Percentiles rank a stretch among this genome's conserved stretches.
Evolutionary conservation across 345 rosid genomes (phyloP).

Genomic region (Corchorus olitorius): DNA sequence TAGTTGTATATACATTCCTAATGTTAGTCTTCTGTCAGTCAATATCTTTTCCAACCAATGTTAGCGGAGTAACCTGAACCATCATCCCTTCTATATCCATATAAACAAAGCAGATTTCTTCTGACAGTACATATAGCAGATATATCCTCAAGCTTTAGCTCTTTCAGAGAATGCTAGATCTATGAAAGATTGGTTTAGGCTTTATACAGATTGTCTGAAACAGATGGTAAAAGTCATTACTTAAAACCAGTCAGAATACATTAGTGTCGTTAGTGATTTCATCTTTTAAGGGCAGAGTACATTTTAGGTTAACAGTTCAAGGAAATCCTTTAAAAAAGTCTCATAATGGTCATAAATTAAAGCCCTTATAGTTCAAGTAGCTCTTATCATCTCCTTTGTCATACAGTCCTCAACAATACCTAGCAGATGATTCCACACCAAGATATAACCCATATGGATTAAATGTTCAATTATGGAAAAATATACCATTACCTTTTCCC

Average conservation of each 20-base stretch:
- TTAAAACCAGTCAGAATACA: background rate
- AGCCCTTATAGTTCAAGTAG: background rate
- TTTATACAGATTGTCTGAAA: background rate
- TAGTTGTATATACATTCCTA: background rate
- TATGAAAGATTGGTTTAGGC: background rate
- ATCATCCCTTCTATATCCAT: background rate
- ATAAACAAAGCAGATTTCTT: background rate
- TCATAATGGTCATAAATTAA: background rate
- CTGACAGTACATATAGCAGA: background rate
- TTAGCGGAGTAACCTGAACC: background rate
- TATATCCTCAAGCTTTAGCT: background rate
- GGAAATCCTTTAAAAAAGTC: background rate
- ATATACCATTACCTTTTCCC: conserved; percentile 58
- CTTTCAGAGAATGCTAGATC: background rate
- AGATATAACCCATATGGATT: background rate
- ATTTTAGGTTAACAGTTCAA: background rate
- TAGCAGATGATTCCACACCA: background rate
- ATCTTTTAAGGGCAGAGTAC: background rate
- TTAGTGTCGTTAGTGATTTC: background rate
- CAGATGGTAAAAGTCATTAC: background rate
- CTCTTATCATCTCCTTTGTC: background rate
- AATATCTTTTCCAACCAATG: background rate
- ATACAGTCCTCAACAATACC: background rate
- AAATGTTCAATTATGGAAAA: background rate
- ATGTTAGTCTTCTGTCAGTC: background rate